Conservation (phyloP, 169 alveolate genomes). For the Plasmodium gonderi region DNA sequence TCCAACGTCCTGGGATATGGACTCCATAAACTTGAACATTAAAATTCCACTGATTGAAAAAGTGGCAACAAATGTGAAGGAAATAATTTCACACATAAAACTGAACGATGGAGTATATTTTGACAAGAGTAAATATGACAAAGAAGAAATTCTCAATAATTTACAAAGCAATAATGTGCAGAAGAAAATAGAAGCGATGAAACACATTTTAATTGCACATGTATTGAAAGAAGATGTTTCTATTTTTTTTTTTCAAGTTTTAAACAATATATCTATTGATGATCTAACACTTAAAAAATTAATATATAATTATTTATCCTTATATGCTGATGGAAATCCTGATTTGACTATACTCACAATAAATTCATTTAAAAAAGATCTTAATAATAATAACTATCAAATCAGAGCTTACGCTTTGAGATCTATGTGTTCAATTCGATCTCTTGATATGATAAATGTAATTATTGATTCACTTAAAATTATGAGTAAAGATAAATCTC, state of each 20-base stretch:
- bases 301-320: constrained; percentile 82
- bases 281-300: constrained; percentile 84
- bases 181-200: constrained; percentile 84
- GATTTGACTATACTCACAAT: constrained; percentile 84
- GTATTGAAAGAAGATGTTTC: constrained; percentile 83
- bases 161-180: constrained; percentile 75
- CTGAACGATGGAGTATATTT: constrained; percentile 73
- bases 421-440: constrained; percentile 84
- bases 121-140: constrained; percentile 50
- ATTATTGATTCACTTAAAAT: constrained; percentile 80
- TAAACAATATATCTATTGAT: constrained; percentile 83
- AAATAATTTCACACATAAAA: constrained; percentile 58
- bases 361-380: constrained; percentile 87
- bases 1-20: too few relatives aligned
- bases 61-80: constrained; percentile 76
- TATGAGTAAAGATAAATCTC: constrained; percentile 86
- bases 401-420: constrained; percentile 87
- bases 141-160: constrained; percentile 36
- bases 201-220: constrained; percentile 83
- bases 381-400: constrained; percentile 80
- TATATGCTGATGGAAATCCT: constrained; percentile 81
- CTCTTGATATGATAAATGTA: constrained; percentile 83
- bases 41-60: constrained; percentile 73
- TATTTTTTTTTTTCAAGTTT: constrained; percentile 84
- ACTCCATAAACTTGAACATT: background rate